Evolutionary conservation across 371 early-diverging fungal species (phyloP).

Genomic region (Mucor plumbeus): DNA sequence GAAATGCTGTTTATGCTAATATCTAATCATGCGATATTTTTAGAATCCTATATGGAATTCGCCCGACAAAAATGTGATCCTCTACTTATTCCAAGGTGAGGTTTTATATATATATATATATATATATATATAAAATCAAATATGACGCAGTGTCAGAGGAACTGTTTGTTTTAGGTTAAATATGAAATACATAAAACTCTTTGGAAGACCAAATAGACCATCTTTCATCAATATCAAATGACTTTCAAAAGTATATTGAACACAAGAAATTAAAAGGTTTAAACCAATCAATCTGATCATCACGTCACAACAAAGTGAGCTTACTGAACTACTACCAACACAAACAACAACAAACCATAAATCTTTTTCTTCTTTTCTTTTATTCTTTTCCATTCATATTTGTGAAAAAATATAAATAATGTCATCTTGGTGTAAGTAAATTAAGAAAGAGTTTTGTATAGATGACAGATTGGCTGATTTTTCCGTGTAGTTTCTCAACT

Average conservation of each 20-base stretch:
- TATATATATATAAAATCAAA: too few relatives aligned
- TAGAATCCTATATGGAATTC: too few relatives aligned
- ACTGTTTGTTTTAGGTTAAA: neutral
- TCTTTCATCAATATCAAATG: neutral
- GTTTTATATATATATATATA: too few relatives aligned
- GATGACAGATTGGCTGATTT: neutral
- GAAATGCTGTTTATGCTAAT: neutral
- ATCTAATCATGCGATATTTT: too few relatives aligned
- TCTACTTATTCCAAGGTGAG: too few relatives aligned
- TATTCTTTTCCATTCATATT: neutral
- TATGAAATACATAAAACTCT: neutral
- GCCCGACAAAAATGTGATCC: too few relatives aligned
- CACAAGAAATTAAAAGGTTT: slow-evolving; percentile 1
- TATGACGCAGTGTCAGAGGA: neutral
- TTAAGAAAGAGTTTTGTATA: too few relatives aligned
- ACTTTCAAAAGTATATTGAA: neutral
- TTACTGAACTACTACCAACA: neutral
- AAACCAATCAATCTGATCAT: slow-evolving; percentile 1
- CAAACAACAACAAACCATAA: neutral
- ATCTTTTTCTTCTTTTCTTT: neutral
- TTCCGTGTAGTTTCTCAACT: slow-evolving; percentile 47
- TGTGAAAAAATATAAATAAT: slow-evolving; percentile 9
- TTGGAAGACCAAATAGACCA: neutral
- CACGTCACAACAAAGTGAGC: neutral
- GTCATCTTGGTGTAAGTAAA: slow-evolving; percentile 36